These are phyloP conservation scores for Volvariella surrecta DNA, from an alignment of 1,284 basidiomycete species.

Conservation along the genomic window DNA sequence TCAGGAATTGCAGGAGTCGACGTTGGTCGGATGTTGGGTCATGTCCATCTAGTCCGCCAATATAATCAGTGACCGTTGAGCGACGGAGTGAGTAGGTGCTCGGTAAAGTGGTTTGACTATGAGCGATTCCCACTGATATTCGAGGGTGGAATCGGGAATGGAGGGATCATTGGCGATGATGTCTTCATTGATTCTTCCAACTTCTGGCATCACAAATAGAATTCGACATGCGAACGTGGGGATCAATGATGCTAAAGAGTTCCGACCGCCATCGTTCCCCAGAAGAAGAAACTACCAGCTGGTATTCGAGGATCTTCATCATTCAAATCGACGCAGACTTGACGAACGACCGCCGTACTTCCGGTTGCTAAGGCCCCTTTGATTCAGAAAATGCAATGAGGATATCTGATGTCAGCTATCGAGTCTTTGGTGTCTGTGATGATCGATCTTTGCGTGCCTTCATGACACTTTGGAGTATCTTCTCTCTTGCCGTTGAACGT, in stretches of 20 bases:
- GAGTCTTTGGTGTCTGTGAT: background rate
- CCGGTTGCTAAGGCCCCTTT: background rate
- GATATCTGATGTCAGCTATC: background rate
- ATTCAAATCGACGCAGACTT: background rate
- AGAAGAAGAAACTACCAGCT: conserved; percentile 1
- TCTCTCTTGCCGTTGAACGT: background rate
- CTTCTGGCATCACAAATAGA: too few species aligned
- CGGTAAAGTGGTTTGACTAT: too few species aligned
- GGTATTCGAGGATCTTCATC: background rate
- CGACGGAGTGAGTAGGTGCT: too few species aligned
- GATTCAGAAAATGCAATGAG: background rate
- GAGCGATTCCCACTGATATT: too few species aligned
- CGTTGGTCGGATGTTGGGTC: background rate
- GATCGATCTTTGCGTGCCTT: background rate
- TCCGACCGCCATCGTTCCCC: background rate
- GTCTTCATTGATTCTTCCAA: too few species aligned
- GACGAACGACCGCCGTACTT: background rate
- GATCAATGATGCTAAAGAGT: too few species aligned
- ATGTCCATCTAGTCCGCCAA: background rate
- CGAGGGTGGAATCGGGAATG: too few species aligned
- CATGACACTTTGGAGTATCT: background rate
- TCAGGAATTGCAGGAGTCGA: background rate
- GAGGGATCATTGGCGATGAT: too few species aligned
- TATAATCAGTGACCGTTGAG: background rate
- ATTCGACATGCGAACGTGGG: too few species aligned